phyloP scores from a whole-genome alignment of 495 filamentous ascomycete genomes.

The Penicillium coffeae region DNA sequence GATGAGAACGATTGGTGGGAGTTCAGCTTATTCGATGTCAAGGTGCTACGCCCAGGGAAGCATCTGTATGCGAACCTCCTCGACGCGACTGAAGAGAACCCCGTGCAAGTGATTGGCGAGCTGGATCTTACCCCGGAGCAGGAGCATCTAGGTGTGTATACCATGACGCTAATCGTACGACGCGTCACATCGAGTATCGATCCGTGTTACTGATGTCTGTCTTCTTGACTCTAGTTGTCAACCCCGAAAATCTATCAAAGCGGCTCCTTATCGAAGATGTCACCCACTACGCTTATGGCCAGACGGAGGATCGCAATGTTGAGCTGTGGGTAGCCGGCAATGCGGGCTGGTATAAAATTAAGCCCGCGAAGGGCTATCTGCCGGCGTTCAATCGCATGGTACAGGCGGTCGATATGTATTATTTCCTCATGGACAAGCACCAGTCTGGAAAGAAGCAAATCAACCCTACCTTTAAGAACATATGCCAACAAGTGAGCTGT shows the following conservation, averaged over 20 bases:
- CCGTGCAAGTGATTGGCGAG: slow-evolving; percentile 53
- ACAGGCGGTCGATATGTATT: slow-evolving; percentile 67
- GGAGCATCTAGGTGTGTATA: slow-evolving; percentile 35
- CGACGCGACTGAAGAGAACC: slow-evolving; percentile 46
- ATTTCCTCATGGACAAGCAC: slow-evolving; percentile 57
- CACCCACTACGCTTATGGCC: slow-evolving; percentile 65
- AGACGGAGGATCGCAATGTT: slow-evolving; percentile 55
- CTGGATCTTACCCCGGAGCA: slow-evolving; percentile 47
- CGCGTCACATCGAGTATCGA: slow-evolving; percentile 11
- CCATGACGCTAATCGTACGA: slow-evolving; percentile 8
- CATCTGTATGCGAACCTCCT: slow-evolving; percentile 51
- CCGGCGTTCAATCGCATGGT: slow-evolving; percentile 61
- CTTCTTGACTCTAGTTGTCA: slow-evolving; percentile 30
- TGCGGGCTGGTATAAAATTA: slow-evolving; percentile 76
- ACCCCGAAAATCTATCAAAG: slow-evolving; percentile 44
- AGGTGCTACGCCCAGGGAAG: slow-evolving; percentile 47
- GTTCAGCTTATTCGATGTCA: slow-evolving; percentile 51
- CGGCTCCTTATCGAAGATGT: slow-evolving; percentile 63
- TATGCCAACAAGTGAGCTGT: slow-evolving; percentile 44
- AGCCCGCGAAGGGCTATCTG: slow-evolving; percentile 57
- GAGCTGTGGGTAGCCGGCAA: slow-evolving; percentile 72
- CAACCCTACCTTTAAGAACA: slow-evolving; percentile 37
- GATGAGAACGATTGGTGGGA: slow-evolving; percentile 60
- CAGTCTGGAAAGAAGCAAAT: slow-evolving; percentile 33
- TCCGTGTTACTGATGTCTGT: slow-evolving; percentile 22